Evolutionary conservation across 106 monocot genomes (phyloP).

Genomic region (Chionographis japonica): DNA sequence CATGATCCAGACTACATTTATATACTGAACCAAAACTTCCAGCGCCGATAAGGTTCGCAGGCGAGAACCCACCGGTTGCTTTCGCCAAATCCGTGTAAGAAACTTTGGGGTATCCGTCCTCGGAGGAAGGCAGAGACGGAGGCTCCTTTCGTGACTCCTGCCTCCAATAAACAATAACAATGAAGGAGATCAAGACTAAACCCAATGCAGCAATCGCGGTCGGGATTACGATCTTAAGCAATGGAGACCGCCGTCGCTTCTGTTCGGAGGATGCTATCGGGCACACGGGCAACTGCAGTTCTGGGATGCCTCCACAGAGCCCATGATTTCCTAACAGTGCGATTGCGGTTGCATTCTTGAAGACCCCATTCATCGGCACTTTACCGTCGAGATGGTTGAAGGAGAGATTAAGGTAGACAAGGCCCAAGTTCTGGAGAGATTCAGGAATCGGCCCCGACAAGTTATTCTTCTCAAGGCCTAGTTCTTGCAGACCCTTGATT

Average conservation of each 20-base stretch:
- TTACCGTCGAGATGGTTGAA: constrained; percentile 28
- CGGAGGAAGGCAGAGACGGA: background rate
- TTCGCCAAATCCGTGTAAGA: constrained; percentile 34
- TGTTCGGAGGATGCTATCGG: background rate
- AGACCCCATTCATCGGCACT: constrained; percentile 28
- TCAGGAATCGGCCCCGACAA: background rate
- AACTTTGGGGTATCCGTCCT: constrained; percentile 7
- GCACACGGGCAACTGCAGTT: constrained; percentile 24
- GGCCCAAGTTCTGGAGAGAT: too few species aligned
- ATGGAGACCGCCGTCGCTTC: background rate
- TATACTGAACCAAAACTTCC: constrained; percentile 49
- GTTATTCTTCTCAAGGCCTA: constrained; percentile 18
- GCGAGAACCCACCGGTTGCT: constrained; percentile 45
- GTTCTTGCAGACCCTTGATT: background rate
- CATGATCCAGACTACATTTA: constrained; percentile 21
- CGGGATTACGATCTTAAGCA: constrained; percentile 6
- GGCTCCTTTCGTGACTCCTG: background rate
- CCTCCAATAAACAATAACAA: background rate
- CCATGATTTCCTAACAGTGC: constrained; percentile 20
- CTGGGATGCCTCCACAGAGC: constrained; percentile 32
- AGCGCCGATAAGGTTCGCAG: constrained; percentile 30
- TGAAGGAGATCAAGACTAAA: background rate
- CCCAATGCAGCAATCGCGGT: background rate
- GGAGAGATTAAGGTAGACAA: constrained; percentile 24
- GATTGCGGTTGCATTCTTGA: constrained; percentile 19